phyloP scores from a whole-genome alignment of 176 grass and related monocot genomes.

The Cymbopogon citratus region DNA sequence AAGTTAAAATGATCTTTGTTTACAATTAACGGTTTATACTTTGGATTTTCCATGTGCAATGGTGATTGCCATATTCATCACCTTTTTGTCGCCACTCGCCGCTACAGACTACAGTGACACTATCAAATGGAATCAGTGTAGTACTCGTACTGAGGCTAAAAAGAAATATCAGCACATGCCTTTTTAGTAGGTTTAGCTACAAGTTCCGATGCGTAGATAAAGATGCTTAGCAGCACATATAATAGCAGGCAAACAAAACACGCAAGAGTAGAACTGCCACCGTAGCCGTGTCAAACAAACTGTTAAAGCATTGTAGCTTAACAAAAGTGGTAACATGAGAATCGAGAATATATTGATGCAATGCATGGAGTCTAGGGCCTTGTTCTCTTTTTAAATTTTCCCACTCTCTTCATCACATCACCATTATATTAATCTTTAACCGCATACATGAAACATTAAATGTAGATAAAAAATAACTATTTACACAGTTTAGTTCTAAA shows the following conservation, averaged over 20 bases:
- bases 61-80: neutral
- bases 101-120: neutral
- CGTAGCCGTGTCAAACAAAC: neutral
- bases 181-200: neutral
- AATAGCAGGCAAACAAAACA: neutral
- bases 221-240: slow-evolving; percentile 27
- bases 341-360: neutral
- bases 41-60: neutral
- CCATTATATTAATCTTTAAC: no score
- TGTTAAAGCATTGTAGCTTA: neutral
- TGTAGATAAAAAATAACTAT: no score
- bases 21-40: no score
- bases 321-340: neutral
- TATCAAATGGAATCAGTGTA: neutral
- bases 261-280: neutral
- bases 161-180: slow-evolving; percentile 40
- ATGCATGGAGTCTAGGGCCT: slow-evolving; percentile 14
- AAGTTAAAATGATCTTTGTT: no score
- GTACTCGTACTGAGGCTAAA: neutral
- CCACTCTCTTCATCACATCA: no score
- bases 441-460: no score
- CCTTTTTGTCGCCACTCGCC: neutral
- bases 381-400: no score
- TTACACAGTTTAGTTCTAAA: no score
- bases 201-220: slow-evolving; percentile 52